Base-by-base conservation (phyloP, 2,329 filamentous ascomycete species). In the Neopestalotiopsis rosae region DNA sequence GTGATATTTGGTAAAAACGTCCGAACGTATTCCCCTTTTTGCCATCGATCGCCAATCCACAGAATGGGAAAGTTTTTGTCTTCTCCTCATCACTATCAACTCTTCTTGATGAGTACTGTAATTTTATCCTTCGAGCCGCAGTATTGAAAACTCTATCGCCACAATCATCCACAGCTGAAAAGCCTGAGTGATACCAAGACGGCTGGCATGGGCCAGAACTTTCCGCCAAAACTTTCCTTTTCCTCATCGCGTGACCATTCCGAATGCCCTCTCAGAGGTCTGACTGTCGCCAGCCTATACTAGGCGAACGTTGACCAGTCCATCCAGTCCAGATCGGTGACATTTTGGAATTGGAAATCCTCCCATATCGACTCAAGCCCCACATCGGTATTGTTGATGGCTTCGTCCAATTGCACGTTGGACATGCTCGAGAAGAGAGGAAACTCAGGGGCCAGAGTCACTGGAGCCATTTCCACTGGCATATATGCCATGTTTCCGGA, bases 401-500 rank as follows among this genome's bases (percentile, higher is more conserved):
- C 77, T 69, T 79, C 77, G 61, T 79, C 75, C 56, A 79, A 68
- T 69, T 79, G 77, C 61, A 79, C 77, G 62, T 78, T 78, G 10
- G 77, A 79, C 77, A 79, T 79, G 32, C 77, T 79, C 28, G 77
- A 79, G 66, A 79, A 79, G 63, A 78, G 69, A 10, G 78, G 59
- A 66, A 77, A 78, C 38, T 79, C 76, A 13, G 75, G 65, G 6
- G 72, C 70, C 70, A 77, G 68, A 66, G 32, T 71, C 56, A 71
- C 69, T 6, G 74, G 58, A 20, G 71, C 64, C 57, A 77, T 75
- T 20, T 75, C 74, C 42, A 76, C 70, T 9, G 73, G 70, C 40
- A 73, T 72, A 65, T 70, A 70, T 20, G 69, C 70, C 20, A 75
- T 61, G n/a, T 74, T 73, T 13, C 72, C 66, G 13, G 71, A 62